Evolutionary conservation across 345 rosid genomes (phyloP).

Genomic region (Dimocarpus longan): DNA sequence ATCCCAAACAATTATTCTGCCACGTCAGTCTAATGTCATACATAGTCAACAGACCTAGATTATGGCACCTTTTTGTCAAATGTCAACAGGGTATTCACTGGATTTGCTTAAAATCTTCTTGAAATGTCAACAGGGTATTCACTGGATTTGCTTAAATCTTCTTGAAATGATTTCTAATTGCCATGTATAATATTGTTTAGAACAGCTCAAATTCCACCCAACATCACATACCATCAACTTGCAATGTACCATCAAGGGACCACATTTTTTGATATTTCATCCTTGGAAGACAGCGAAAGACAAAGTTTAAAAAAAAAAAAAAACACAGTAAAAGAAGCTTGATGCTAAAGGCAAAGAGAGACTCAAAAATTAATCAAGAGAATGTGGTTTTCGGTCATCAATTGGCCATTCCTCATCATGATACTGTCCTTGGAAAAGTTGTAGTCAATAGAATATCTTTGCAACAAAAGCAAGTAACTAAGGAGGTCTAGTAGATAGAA

Average conservation of each 20-base stretch:
- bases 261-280: not conserved
- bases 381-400: not conserved
- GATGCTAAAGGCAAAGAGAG: not conserved
- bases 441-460: not conserved
- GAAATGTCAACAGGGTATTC: not conserved
- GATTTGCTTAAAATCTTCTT: not conserved
- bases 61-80: not conserved
- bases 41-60: not conserved
- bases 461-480: constrained; percentile 4
- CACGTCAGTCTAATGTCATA: not conserved
- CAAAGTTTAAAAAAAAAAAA: not conserved
- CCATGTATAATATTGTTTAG: too few species aligned
- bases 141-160: not conserved
- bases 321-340: constrained; percentile 4
- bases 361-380: not conserved
- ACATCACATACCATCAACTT: not conserved
- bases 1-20: not conserved
- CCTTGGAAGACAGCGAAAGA: not conserved
- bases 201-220: too few species aligned
- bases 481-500: not conserved
- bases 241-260: not conserved
- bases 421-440: not conserved
- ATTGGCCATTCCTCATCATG: not conserved
- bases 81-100: not conserved
- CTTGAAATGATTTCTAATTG: too few species aligned